Conservation (phyloP, 495 filamentous ascomycete species). For the Parathielavia appendiculata region DNA sequence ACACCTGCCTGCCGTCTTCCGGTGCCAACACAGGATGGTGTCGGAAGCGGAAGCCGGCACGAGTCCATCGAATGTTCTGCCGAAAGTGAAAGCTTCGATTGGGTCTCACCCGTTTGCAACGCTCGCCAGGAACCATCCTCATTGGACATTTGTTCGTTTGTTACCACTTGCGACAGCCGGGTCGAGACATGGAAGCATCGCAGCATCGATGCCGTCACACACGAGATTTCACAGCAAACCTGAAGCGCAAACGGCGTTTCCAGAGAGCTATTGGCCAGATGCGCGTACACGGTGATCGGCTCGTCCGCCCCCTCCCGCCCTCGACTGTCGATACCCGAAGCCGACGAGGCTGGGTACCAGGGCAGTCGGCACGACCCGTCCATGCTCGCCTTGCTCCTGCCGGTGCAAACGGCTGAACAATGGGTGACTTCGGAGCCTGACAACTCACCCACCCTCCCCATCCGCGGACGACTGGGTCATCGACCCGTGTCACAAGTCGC, state of each 20-base stretch:
- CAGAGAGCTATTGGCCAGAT: slow-evolving; percentile 20
- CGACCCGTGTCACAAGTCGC: neutral
- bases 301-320: slow-evolving; percentile 11
- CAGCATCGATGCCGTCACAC: slow-evolving; percentile 29
- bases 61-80: slow-evolving; percentile 13
- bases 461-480: slow-evolving; percentile 5
- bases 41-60: slow-evolving; percentile 10
- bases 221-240: slow-evolving; percentile 26
- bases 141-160: slow-evolving; percentile 16
- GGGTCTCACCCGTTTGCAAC: slow-evolving; percentile 20
- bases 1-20: slow-evolving; percentile 5
- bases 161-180: too few relatives aligned
- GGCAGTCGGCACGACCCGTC: slow-evolving; percentile 16
- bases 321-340: slow-evolving; percentile 29
- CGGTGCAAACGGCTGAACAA: slow-evolving; percentile 26
- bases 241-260: slow-evolving; percentile 28
- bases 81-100: slow-evolving; percentile 13
- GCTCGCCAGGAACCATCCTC: slow-evolving; percentile 22
- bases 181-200: slow-evolving; percentile 6
- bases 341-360: slow-evolving; percentile 7
- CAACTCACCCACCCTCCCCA: slow-evolving; percentile 22
- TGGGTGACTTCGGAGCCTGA: slow-evolving; percentile 22
- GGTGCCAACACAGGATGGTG: neutral
- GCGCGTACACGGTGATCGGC: slow-evolving; percentile 8
- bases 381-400: neutral